Percentiles rank a stretch among this genome's conserved stretches.
Evolutionary conservation across 352 stramenopile species (phyloP).

Genomic region (Poterioochromonas sp.): DNA sequence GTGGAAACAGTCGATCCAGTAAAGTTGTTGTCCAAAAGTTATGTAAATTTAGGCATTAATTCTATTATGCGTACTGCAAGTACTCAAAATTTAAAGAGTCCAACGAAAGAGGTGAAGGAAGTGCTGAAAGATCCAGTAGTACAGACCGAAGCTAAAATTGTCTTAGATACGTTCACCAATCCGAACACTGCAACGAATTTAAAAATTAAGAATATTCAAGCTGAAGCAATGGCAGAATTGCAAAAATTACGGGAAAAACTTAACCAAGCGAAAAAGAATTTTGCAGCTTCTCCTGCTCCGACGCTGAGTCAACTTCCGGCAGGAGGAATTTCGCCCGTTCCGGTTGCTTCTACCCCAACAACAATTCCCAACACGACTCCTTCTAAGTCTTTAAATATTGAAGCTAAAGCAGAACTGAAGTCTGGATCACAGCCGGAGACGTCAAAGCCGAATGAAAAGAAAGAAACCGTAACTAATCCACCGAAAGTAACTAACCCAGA

Average conservation of each 20-base stretch:
- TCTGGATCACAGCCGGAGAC: not conserved
- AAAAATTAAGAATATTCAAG: conserved; percentile 4
- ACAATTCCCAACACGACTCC: not conserved
- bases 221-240: not conserved
- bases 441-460: not conserved
- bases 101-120: no score
- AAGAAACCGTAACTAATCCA: no score
- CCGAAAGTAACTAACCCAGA: not conserved
- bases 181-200: not conserved
- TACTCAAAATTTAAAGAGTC: no score
- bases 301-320: not conserved
- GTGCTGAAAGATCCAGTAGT: no score
- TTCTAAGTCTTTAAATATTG: not conserved
- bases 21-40: no score
- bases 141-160: no score
- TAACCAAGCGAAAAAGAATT: not conserved
- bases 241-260: not conserved
- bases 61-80: no score
- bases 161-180: no score
- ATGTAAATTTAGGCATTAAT: no score
- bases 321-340: not conserved
- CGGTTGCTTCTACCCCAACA: not conserved
- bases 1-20: no score
- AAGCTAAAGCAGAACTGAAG: not conserved
- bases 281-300: not conserved